Evolutionary conservation across 495 filamentous ascomycete species (phyloP).

Genomic region (Bathelium albidoporum): DNA sequence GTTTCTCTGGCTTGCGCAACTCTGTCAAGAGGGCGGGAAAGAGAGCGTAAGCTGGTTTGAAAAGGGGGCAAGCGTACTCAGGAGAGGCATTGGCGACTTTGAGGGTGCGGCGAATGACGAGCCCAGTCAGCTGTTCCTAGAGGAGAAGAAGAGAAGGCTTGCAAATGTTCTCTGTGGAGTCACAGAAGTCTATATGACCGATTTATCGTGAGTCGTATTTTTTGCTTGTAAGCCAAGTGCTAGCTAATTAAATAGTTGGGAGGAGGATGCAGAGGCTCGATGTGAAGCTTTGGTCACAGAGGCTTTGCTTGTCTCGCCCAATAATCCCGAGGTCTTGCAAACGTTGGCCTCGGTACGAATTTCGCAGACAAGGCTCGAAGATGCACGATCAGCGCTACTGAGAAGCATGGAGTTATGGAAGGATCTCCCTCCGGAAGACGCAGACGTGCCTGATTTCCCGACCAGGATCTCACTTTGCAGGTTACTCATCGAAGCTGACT

Average conservation of each 20-base stretch:
- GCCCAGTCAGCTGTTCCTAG: constrained; percentile 34
- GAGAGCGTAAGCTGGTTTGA: constrained; percentile 85
- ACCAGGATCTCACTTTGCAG: constrained; percentile 72
- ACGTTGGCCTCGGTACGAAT: constrained; percentile 90
- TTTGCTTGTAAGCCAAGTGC: background rate
- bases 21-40: constrained; percentile 74
- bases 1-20: constrained; percentile 90
- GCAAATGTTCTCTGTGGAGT: constrained; percentile 81
- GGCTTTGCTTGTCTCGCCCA: constrained; percentile 64
- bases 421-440: constrained; percentile 52
- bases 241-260: constrained; percentile 48
- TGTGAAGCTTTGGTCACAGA: constrained; percentile 83
- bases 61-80: constrained; percentile 61
- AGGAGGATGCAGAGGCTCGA: constrained; percentile 70
- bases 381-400: constrained; percentile 67
- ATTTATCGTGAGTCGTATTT: constrained; percentile 51
- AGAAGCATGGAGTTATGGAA: constrained; percentile 72
- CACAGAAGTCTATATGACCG: constrained; percentile 96
- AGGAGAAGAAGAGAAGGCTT: constrained; percentile 66
- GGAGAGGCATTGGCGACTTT: constrained; percentile 49
- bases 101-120: constrained; percentile 36
- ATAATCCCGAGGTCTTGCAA: constrained; percentile 74
- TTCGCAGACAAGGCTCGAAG: constrained; percentile 65
- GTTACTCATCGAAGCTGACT: constrained; percentile 77
- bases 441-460: constrained; percentile 66